Base-by-base conservation (phyloP, 2,329 filamentous ascomycete species). In the Knoxdaviesia proteae region DNA sequence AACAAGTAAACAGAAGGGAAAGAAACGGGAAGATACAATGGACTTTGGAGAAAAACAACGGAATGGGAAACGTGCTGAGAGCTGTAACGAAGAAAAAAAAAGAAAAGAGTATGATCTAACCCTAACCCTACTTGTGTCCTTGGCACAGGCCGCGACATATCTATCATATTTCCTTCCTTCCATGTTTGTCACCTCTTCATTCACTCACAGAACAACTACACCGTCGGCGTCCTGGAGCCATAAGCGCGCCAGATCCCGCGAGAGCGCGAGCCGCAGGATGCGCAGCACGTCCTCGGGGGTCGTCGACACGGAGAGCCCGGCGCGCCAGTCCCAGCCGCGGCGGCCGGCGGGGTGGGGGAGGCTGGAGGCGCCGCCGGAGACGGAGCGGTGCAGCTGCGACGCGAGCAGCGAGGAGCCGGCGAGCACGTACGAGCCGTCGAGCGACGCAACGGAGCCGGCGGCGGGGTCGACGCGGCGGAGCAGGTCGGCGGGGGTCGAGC, bases 241-340 rank as follows among this genome's bases (percentile, higher is more conserved):
- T 42, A 78, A 63, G 52, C 66, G 69, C 9, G 74, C 79, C 53
- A 92, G 60, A 49, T 90, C 84, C 56, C 70, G 74, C 9, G 83
- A 80, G 53, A 94, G 58, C 3, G 77, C 80, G 42, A 84, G 57
- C 49, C 87, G 70, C 58, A 94, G 55, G 48, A 78, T 69, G 48
- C 68, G 67, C 46, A 94, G 60, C n/a, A 94, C 65, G 48, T 88
- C 80, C 40, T 67, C 66, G 0, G 75, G 80, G 47, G 62, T 74
- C 11, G 69, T 72, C 7, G 64, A 66, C 32, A 70, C 53, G 74
- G 64, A 77, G 80, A 92, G 63, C 77, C 81, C 82, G 57, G 62
- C 64, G 50, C 83, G 65, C 84, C 81, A 87, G 58, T 87, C 78
- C 81, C 80, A 86, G 8, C 74, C 74, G 42, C 80, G 63, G 48